Conservation (phyloP, 2,329 filamentous ascomycete genomes). For the Nannizzia gypsea region DNA sequence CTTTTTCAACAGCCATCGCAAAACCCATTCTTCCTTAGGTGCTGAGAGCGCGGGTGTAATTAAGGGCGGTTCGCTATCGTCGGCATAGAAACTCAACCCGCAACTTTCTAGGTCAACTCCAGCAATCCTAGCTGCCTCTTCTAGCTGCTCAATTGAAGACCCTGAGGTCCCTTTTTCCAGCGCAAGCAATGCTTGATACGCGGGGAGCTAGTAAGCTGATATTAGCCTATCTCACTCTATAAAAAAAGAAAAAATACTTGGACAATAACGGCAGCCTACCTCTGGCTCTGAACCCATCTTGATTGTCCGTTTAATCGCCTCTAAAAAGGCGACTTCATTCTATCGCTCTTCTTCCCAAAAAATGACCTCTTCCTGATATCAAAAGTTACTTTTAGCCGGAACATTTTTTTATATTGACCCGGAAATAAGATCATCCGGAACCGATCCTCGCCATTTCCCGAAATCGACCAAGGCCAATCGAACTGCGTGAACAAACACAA, state of each 20-base stretch:
- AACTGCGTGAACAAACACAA: neutral
- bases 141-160: conserved; percentile 27
- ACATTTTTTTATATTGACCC: neutral
- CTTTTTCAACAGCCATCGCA: conserved; percentile 55
- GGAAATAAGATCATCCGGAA: neutral
- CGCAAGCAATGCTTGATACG: conserved; percentile 33
- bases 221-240: conserved; percentile 13
- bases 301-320: neutral
- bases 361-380: neutral
- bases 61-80: neutral
- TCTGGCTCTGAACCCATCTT: neutral
- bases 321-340: neutral
- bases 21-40: conserved; percentile 52
- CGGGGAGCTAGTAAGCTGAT: conserved; percentile 22
- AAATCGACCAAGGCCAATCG: neutral
- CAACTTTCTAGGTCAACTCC: conserved; percentile 28
- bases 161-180: conserved; percentile 34
- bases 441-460: neutral
- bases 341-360: neutral
- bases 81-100: conserved; percentile 8
- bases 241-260: neutral
- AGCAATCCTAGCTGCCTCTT: conserved; percentile 34
- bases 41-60: conserved; percentile 12
- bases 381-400: neutral
- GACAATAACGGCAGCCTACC: neutral